Evolutionary conservation across 2,329 filamentous ascomycete species (phyloP).

Genomic region (Claviceps sp.): DNA sequence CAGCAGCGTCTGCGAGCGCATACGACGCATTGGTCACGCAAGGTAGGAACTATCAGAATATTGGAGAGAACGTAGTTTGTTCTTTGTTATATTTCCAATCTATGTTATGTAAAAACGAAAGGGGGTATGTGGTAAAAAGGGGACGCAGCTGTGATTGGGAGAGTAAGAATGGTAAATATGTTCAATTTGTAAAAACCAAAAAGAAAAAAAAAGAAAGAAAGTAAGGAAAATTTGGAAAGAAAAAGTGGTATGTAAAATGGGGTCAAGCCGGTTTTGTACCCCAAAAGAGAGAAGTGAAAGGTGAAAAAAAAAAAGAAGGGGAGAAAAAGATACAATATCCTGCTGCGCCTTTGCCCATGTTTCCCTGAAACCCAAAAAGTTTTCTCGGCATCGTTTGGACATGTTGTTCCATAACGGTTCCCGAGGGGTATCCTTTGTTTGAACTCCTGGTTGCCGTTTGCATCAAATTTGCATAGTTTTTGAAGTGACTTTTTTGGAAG

Average conservation of each 20-base stretch:
- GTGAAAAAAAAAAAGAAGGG: not conserved
- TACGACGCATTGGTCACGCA: too few relatives aligned
- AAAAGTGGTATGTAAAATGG: not conserved
- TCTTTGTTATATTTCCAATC: too few relatives aligned
- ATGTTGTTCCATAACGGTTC: not conserved
- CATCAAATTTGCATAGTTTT: too few relatives aligned
- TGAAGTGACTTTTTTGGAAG: too few relatives aligned
- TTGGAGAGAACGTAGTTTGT: too few relatives aligned
- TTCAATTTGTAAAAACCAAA: too few relatives aligned
- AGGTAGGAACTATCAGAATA: too few relatives aligned
- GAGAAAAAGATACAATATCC: not conserved
- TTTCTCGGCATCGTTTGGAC: not conserved
- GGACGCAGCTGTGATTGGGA: too few relatives aligned
- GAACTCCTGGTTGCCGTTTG: not conserved
- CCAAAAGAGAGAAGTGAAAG: not conserved
- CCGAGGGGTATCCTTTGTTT: slow-evolving; percentile 4
- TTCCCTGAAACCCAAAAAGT: not conserved
- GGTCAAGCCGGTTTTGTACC: not conserved
- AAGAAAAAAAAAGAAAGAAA: not conserved
- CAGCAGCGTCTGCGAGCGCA: too few relatives aligned
- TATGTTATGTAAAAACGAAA: too few relatives aligned
- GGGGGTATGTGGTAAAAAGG: too few relatives aligned
- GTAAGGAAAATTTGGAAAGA: not conserved
- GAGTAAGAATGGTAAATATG: too few relatives aligned
- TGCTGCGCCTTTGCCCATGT: slow-evolving; percentile 1